Evolutionary conservation across 306 rosid genomes (phyloP), one percentile per base, ranked within the genome.

Genomic region (Fragaria nilgerrensis): DNA sequence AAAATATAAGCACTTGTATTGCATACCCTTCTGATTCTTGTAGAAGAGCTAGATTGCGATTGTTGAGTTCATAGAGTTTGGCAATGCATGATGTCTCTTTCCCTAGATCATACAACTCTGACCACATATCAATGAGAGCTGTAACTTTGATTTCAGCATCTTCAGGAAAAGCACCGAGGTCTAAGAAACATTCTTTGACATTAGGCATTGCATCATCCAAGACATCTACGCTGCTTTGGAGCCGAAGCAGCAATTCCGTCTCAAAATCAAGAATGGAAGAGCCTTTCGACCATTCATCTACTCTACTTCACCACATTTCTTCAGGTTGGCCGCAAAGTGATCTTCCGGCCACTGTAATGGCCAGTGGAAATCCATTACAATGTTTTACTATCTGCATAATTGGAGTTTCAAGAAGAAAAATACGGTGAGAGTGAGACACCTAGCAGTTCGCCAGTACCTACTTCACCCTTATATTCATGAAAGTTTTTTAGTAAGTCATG

Each of bases 141-240:
- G 85, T 27, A 12, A 72, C 90, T 49, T 87, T 85, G 41, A 90
- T 92, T 79, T 82, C 84, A n/a, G 80, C 85, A 48, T 79, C 88
- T 73, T 84, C 88, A 10, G 94, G 96, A 75, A 92, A 90, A 32
- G 82, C 85, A 70, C 89, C 82, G 9, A 92, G 76, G 80, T 92
- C 91, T 72, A 65, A 20, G 82, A 90, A 92, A 80, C 92, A 81
- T 50, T 92, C 82, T 83, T 73, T 88, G 70, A 45, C 53, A 5
- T 29, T 37, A 37, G 41, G 41, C 41, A 37, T 37, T 37, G 41
- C 41, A 37, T 37, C 41, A 37, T 37, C 41, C 41, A 37, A 37
- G 41, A 6, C 41, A 37, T 37, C 41, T 37, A 37, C 41, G 1
- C 41, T 79, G 20, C 81, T 81, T 70, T 84, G 79, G 36, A 90